Evolutionary conservation across 345 rosid species (phyloP).

Genomic region (Crucihimalaya himalaica): DNA sequence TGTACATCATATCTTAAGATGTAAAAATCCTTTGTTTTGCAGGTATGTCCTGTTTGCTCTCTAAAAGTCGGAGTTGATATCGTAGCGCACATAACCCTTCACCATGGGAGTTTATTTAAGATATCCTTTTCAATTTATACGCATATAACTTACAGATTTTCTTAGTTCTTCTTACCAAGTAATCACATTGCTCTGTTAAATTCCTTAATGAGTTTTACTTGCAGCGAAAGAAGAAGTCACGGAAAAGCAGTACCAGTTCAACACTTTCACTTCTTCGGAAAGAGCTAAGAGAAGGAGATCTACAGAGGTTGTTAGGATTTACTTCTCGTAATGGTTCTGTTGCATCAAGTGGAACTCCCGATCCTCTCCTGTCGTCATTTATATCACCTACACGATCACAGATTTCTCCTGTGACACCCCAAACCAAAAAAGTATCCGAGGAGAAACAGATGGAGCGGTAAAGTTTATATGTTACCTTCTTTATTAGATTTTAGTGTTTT

Average conservation of each 20-base stretch:
- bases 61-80: slow-evolving; percentile 88
- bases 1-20: background rate
- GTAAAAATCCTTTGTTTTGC: slow-evolving; percentile 20
- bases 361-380: slow-evolving; percentile 88
- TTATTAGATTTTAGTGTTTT: background rate
- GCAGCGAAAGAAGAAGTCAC: slow-evolving; percentile 87
- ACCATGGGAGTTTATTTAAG: slow-evolving; percentile 87
- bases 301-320: slow-evolving; percentile 77
- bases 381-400: slow-evolving; percentile 70
- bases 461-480: slow-evolving; percentile 3
- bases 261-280: slow-evolving; percentile 75
- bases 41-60: slow-evolving; percentile 95
- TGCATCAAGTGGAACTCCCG: slow-evolving; percentile 63
- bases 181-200: slow-evolving; percentile 24
- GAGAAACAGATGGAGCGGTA: slow-evolving; percentile 66
- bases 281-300: slow-evolving; percentile 87
- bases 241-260: slow-evolving; percentile 73
- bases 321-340: slow-evolving; percentile 63
- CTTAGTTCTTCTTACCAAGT: background rate
- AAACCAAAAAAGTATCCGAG: slow-evolving; percentile 51
- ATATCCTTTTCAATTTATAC: slow-evolving; percentile 58
- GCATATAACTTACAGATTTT: background rate
- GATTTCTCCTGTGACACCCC: slow-evolving; percentile 41
- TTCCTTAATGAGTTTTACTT: slow-evolving; percentile 76
- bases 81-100: slow-evolving; percentile 90